Percentiles rank a stretch among this genome's conserved stretches.
These are phyloP conservation scores for Alternaria gaisen DNA, from an alignment of 2,329 filamentous ascomycete species.

Conservation along the genomic window DNA sequence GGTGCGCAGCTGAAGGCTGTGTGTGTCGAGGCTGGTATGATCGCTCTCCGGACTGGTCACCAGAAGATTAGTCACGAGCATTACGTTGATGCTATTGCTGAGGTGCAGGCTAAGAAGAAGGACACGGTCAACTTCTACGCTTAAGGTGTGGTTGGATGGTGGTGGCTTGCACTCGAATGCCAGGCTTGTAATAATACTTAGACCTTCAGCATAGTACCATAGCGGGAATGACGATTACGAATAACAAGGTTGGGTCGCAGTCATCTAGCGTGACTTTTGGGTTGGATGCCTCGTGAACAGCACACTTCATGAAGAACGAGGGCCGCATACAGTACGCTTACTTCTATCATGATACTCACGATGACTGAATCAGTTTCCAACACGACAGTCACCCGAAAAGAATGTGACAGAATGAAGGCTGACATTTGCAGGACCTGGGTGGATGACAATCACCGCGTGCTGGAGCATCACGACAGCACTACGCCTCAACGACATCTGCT, in stretches of 20 bases:
- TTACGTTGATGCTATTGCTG: slow-evolving; percentile 97
- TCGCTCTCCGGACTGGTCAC: slow-evolving; percentile 91
- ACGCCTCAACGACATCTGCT: neutral
- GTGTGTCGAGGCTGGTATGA: slow-evolving; percentile 99
- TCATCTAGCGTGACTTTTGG: neutral
- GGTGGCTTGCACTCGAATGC: slow-evolving; percentile 25
- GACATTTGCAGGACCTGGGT: neutral
- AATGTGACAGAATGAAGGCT: neutral
- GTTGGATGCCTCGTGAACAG: neutral
- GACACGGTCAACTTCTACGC: slow-evolving; percentile 65
- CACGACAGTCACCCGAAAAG: neutral
- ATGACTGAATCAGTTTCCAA: neutral
- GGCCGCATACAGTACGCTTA: neutral
- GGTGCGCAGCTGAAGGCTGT: slow-evolving; percentile 98
- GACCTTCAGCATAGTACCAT: slow-evolving; percentile 30
- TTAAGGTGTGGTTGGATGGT: slow-evolving; percentile 30
- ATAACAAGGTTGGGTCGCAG: neutral
- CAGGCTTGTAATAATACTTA: slow-evolving; percentile 49
- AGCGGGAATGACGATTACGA: slow-evolving; percentile 23
- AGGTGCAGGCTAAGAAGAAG: slow-evolving; percentile 90
- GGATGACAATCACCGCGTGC: neutral
- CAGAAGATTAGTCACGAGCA: slow-evolving; percentile 98
- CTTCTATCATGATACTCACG: neutral
- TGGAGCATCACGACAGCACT: neutral
- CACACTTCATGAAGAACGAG: neutral